These are phyloP conservation scores for Hypoxylon fuscum DNA, from an alignment of 495 filamentous ascomycete genomes.

Conservation along the genomic window DNA sequence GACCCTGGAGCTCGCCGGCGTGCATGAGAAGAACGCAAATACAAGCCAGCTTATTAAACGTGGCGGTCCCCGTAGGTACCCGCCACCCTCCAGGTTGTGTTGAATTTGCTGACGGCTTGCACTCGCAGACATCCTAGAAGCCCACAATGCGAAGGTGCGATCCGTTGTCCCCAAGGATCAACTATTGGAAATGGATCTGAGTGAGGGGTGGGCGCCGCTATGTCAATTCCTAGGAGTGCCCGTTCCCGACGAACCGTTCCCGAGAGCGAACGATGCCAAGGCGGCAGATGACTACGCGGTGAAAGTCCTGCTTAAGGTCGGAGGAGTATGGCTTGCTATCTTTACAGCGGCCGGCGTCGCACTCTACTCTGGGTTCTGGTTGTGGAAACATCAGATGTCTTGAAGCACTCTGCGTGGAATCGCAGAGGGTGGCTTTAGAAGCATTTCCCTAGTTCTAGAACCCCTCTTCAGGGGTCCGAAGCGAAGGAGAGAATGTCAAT, in stretches of 20 bases:
- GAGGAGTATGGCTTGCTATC: conserved; percentile 25
- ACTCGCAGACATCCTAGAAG: conserved; percentile 22
- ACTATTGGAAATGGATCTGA: conserved; percentile 53
- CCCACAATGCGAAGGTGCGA: conserved; percentile 39
- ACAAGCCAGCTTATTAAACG: conserved; percentile 25
- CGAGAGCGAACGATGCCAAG: conserved; percentile 35
- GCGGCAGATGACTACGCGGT: conserved; percentile 32
- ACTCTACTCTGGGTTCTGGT: conserved; percentile 6
- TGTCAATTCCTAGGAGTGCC: conserved; percentile 53
- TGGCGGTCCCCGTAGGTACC: conserved; percentile 37
- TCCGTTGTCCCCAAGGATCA: conserved; percentile 50
- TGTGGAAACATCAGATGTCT: conserved; percentile 13
- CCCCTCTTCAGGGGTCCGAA: too few species aligned
- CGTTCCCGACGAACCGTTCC: conserved; percentile 53
- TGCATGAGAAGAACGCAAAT: conserved; percentile 14
- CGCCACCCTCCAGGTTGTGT: background rate
- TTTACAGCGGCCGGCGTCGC: conserved; percentile 13
- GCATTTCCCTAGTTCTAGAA: too few species aligned
- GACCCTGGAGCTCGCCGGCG: conserved; percentile 33
- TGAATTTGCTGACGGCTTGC: background rate
- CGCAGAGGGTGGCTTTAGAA: too few species aligned
- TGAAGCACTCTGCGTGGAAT: too few species aligned
- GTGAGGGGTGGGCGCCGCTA: conserved; percentile 55
- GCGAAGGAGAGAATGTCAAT: too few species aligned
- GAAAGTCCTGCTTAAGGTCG: conserved; percentile 19